Base-by-base conservation (phyloP, 495 filamentous ascomycete species). In the Tuber borchii region DNA sequence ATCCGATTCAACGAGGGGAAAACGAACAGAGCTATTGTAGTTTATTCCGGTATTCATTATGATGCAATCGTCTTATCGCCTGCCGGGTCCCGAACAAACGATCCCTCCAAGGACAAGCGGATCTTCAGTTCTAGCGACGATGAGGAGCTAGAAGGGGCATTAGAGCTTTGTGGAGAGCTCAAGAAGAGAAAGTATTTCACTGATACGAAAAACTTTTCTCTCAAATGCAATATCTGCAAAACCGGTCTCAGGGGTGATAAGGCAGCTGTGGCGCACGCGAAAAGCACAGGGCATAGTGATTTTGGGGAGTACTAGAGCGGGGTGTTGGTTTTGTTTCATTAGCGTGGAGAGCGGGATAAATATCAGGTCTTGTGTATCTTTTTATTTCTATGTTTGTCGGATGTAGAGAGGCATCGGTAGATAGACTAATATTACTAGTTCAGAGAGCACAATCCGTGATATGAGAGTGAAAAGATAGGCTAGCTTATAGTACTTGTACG, bases 21-120 rank as follows among this genome's bases (percentile, higher is more conserved):
- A 40, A 82, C 86, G 1, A 88, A 86, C 31, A 86, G 94, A 43
- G 93, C 93, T 83, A 90, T 98, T 51, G 85, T 99, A 43, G 90
- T 97, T 2, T 99, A 97, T 84, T 94, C 92, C 0, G 94, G 93
- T 0, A 95, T 98, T 73, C 95, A 99, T 81, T 99, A 99, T 83
- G 95, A 99, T 83, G 90, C 91, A n/a, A 89, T 97, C 71, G 92
- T 91, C 0, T 87, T 96, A 79, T 89, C 88, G 16, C 90, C 91
- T 1, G 88, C 87, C 20, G 88, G 89, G 75, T 87, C 88, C 37
- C 88, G 88, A 75, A 85, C 90, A 16, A 86, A 89, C 75, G 85
- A 88, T 19, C 87, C 93, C 7, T 89, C 93, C 34, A 88, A 90
- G 72, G 95, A 99, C 79, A 88, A 90, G 39, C 92, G 92, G 70